Conservation (phyloP, 495 filamentous ascomycete species). For the Tuber aestivum region DNA sequence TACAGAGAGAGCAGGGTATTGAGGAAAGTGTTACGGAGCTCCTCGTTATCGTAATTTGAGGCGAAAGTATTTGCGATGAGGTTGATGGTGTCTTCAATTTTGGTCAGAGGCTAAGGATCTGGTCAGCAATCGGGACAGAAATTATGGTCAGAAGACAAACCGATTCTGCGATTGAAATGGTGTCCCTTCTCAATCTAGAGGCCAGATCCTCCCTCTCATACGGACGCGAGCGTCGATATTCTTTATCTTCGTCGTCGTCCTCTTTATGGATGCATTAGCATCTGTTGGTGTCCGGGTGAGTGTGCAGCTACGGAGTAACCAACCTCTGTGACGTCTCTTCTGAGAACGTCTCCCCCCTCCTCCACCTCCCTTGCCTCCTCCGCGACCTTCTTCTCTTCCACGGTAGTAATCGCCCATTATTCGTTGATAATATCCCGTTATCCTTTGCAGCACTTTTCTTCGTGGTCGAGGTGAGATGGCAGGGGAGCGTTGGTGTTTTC, state of each 20-base stretch:
- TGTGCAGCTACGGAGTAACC: background rate
- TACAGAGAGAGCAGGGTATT: constrained; percentile 69
- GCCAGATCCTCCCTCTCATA: constrained; percentile 67
- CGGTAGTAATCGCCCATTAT: constrained; percentile 43
- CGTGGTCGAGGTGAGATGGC: background rate
- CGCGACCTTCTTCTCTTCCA: constrained; percentile 32
- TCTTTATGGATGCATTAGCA: constrained; percentile 28
- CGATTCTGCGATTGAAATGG: constrained; percentile 79
- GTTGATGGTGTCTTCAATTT: constrained; percentile 72
- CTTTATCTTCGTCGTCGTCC: constrained; percentile 59
- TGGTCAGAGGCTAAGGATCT: constrained; percentile 56
- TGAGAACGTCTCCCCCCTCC: constrained; percentile 32
- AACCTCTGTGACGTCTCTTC: constrained; percentile 41
- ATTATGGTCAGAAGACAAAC: constrained; percentile 44
- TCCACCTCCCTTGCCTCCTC: constrained; percentile 27
- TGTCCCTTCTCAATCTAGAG: constrained; percentile 69
- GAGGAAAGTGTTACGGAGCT: constrained; percentile 61
- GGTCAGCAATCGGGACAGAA: constrained; percentile 15
- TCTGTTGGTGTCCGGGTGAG: constrained; percentile 2
- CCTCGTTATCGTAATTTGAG: constrained; percentile 76
- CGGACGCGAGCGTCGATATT: constrained; percentile 65
- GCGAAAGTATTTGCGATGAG: constrained; percentile 68
- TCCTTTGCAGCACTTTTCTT: constrained; percentile 2
- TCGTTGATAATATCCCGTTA: constrained; percentile 1
- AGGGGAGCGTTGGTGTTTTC: constrained; percentile 13